These are phyloP conservation scores for Juncus effusus DNA, from an alignment of 176 grass and related monocot genomes.

Conservation along the genomic window DNA sequence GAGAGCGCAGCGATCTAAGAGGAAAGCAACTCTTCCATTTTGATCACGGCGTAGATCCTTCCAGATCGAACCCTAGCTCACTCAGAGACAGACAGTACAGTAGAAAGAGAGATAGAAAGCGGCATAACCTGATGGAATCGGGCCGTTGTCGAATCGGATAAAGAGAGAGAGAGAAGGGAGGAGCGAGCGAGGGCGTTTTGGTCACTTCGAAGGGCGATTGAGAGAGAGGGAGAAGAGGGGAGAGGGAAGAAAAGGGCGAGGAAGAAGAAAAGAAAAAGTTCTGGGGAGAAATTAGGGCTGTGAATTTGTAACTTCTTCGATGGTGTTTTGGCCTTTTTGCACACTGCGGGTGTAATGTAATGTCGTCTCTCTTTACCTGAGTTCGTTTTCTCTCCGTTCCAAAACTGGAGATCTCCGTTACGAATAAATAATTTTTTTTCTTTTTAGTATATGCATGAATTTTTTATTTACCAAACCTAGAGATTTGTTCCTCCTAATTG, in stretches of 20 bases:
- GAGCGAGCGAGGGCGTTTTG: neutral
- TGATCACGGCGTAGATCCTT: slow-evolving; percentile 13
- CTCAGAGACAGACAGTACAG: neutral
- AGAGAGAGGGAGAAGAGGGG: neutral
- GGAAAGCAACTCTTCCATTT: neutral
- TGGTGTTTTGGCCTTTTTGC: slow-evolving; percentile 9
- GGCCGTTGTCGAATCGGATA: slow-evolving; percentile 11
- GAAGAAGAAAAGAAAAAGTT: neutral
- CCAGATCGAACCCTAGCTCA: slow-evolving; percentile 26
- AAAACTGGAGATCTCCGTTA: too few relatives aligned
- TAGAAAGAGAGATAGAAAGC: slow-evolving; percentile 4
- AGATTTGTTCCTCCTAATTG: too few relatives aligned
- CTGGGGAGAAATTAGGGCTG: slow-evolving; percentile 15
- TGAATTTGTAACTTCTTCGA: slow-evolving; percentile 6
- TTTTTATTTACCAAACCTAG: too few relatives aligned
- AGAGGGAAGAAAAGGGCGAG: neutral
- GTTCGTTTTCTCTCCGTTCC: neutral
- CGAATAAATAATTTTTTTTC: too few relatives aligned
- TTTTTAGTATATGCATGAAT: too few relatives aligned
- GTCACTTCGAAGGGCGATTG: slow-evolving; percentile 4
- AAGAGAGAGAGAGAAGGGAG: neutral
- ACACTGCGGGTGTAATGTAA: too few relatives aligned
- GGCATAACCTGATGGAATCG: slow-evolving; percentile 8
- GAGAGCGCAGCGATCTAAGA: slow-evolving; percentile 7
- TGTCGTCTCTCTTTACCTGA: neutral